These are phyloP conservation scores for Spiraea crenata DNA, from an alignment of 331 rosid genomes.

Conservation along the genomic window DNA sequence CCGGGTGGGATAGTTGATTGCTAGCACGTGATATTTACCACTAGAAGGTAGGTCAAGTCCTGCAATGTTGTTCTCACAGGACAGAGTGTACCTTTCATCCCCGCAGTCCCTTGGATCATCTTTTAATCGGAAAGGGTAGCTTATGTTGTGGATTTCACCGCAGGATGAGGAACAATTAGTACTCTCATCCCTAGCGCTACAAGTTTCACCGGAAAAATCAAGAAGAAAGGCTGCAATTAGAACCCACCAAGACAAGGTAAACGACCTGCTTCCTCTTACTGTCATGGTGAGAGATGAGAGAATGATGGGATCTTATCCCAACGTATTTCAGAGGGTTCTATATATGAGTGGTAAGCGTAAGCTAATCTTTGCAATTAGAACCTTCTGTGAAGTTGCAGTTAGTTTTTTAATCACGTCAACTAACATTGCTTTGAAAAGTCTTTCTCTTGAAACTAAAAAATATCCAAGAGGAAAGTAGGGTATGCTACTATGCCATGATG, in stretches of 20 bases:
- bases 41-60: not conserved
- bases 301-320: too few species aligned
- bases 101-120: not conserved
- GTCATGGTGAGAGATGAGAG: too few species aligned
- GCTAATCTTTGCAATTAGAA: too few species aligned
- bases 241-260: not conserved
- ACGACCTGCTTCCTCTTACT: too few species aligned
- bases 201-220: not conserved
- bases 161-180: not conserved
- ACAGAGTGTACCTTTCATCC: not conserved
- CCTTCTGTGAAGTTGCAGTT: too few species aligned
- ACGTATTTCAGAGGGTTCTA: too few species aligned
- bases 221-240: not conserved
- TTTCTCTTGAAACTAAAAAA: too few species aligned
- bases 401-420: too few species aligned
- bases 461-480: too few species aligned
- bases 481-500: too few species aligned
- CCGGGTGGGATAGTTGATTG: conserved; percentile 3
- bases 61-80: not conserved
- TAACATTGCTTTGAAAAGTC: too few species aligned
- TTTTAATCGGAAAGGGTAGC: conserved; percentile 7
- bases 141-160: conserved; percentile 5
- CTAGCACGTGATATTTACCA: not conserved
- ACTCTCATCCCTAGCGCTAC: not conserved
- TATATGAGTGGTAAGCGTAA: too few species aligned